Conservation (phyloP, 225 moss, liverwort and hornwort species). For the Pseudisothecium myosuroides region DNA sequence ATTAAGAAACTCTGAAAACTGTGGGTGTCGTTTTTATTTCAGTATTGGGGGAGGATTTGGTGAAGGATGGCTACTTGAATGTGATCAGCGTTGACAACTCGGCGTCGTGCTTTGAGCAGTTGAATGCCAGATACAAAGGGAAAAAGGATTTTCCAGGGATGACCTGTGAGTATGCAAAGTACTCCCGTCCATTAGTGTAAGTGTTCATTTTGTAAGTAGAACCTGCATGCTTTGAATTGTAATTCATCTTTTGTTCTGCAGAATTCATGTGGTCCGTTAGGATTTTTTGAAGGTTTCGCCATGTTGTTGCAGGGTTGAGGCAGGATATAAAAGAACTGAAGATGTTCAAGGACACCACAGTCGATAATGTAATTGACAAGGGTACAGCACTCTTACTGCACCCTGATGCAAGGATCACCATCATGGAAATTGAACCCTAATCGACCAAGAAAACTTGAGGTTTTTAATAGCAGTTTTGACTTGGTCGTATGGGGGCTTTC, state of each 20-base stretch:
- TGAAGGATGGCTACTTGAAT: conserved; percentile 33
- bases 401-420: neutral
- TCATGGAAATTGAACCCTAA: neutral
- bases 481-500: neutral
- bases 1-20: neutral
- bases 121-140: conserved; percentile 28
- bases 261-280: neutral
- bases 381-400: neutral
- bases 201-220: neutral
- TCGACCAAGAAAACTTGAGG: neutral
- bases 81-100: conserved; percentile 23
- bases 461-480: neutral
- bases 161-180: conserved; percentile 14
- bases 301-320: conserved; percentile 1
- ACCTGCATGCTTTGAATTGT: neutral
- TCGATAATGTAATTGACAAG: conserved; percentile 26
- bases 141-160: conserved; percentile 4
- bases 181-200: neutral
- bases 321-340: conserved; percentile 35
- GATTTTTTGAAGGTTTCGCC: neutral
- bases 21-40: neutral
- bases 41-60: conserved; percentile 37
- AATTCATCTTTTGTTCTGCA: neutral
- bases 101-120: conserved; percentile 8
- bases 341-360: conserved; percentile 15